Conservation (phyloP, 2,329 filamentous ascomycete species). For the Cordyceps fumosorosea region DNA sequence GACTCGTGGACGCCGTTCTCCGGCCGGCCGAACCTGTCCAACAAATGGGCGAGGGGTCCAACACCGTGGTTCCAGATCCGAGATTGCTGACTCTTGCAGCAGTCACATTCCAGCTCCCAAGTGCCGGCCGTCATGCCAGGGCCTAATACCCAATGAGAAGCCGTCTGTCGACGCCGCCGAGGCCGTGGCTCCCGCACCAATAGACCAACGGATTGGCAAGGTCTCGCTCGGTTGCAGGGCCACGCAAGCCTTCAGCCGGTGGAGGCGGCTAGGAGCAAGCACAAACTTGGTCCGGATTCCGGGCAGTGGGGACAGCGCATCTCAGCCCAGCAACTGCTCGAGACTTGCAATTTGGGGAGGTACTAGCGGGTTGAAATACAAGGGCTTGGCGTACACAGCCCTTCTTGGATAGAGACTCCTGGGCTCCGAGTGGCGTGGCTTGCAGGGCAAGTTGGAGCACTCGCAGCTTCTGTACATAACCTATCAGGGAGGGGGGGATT, state of each 20-base stretch:
- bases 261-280: background rate
- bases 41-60: background rate
- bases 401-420: background rate
- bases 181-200: slow-evolving; percentile 1
- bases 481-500: background rate
- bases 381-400: slow-evolving; percentile 9
- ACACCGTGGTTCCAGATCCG: background rate
- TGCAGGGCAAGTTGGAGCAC: background rate
- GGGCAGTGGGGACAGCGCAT: slow-evolving; percentile 1
- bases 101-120: background rate
- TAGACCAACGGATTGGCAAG: background rate
- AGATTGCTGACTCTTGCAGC: background rate
- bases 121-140: background rate
- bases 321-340: slow-evolving; percentile 4
- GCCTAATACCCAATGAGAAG: background rate
- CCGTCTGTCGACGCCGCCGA: background rate
- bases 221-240: background rate
- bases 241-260: slow-evolving; percentile 9
- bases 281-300: slow-evolving; percentile 10
- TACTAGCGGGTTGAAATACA: background rate
- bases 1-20: background rate
- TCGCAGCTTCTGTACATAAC: background rate
- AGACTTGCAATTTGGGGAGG: slow-evolving; percentile 2
- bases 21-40: background rate
- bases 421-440: background rate